phyloP scores from a whole-genome alignment of 2,329 filamentous ascomycete genomes.

The Zasmidium citrigriseum region DNA sequence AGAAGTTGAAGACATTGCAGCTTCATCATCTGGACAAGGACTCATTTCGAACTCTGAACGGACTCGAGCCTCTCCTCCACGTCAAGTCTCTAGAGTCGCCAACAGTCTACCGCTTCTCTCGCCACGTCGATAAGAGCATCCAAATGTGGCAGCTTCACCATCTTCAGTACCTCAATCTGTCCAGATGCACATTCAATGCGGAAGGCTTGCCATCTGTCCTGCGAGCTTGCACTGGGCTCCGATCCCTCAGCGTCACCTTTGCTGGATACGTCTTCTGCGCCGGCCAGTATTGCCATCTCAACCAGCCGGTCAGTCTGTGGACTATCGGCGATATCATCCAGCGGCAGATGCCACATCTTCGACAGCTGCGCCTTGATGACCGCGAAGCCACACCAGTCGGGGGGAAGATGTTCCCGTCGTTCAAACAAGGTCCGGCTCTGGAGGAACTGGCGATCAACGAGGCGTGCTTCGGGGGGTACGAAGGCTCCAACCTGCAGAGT shows the following conservation, averaged over 20 bases:
- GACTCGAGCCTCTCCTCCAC: no score
- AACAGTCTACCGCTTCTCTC: slow-evolving; percentile 11
- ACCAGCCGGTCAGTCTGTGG: not conserved
- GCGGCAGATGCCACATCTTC: not conserved
- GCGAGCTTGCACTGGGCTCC: not conserved
- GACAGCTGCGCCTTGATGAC: not conserved
- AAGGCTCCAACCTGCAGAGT: not conserved
- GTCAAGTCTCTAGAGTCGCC: slow-evolving; percentile 3
- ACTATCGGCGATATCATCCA: not conserved
- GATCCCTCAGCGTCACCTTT: slow-evolving; percentile 6
- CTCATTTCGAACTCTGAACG: no score
- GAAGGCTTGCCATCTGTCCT: slow-evolving; percentile 1
- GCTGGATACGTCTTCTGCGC: not conserved
- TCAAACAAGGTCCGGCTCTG: not conserved
- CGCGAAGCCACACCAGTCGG: not conserved
- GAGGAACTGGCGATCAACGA: slow-evolving; percentile 2
- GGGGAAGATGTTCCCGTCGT: not conserved
- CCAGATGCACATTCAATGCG: slow-evolving; percentile 6
- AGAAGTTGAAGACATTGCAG: no score
- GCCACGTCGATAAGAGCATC: not conserved
- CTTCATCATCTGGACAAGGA: no score
- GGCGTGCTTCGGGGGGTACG: not conserved
- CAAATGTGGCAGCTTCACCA: not conserved
- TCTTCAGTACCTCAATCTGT: not conserved
- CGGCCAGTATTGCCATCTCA: not conserved